Percentiles rank a stretch among this genome's conserved stretches.
phyloP scores from a whole-genome alignment of 1,284 basidiomycete genomes.

The Ganoderma sinense region DNA sequence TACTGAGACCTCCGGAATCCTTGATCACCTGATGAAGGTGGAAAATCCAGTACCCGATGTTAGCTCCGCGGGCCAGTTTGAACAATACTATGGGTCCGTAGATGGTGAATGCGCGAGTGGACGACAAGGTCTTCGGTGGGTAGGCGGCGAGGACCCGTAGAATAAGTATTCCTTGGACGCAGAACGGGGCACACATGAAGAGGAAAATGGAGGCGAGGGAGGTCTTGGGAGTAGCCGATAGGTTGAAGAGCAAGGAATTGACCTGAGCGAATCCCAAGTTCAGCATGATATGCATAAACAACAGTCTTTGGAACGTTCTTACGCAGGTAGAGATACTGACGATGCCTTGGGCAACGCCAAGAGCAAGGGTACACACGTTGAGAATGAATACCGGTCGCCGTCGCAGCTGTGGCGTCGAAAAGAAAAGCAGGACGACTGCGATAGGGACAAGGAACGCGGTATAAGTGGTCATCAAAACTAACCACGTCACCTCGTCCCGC shows the following conservation, averaged over 20 bases:
- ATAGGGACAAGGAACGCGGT: constrained; percentile 31
- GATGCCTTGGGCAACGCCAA: background rate
- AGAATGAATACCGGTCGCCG: constrained; percentile 39
- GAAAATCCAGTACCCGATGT: background rate
- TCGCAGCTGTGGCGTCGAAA: constrained; percentile 32
- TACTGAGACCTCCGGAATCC: background rate
- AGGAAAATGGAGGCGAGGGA: background rate
- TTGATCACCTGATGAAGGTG: background rate
- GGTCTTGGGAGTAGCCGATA: background rate
- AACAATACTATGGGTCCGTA: background rate
- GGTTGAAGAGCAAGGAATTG: background rate
- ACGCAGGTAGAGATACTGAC: background rate
- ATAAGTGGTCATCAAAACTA: constrained; percentile 31
- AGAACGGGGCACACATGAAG: background rate
- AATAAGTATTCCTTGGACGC: background rate
- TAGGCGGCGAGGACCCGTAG: background rate
- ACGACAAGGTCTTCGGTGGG: background rate
- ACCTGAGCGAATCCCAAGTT: too few relatives aligned
- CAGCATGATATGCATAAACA: too few relatives aligned
- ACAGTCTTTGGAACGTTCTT: background rate
- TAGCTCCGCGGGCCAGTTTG: background rate
- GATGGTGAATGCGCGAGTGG: background rate
- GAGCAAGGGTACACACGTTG: constrained; percentile 24
- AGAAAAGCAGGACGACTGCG: constrained; percentile 35
- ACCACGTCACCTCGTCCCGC: constrained; percentile 9